phyloP scores from a whole-genome alignment of 2,329 filamentous ascomycete genomes.

The Colletotrichum limetticola region DNA sequence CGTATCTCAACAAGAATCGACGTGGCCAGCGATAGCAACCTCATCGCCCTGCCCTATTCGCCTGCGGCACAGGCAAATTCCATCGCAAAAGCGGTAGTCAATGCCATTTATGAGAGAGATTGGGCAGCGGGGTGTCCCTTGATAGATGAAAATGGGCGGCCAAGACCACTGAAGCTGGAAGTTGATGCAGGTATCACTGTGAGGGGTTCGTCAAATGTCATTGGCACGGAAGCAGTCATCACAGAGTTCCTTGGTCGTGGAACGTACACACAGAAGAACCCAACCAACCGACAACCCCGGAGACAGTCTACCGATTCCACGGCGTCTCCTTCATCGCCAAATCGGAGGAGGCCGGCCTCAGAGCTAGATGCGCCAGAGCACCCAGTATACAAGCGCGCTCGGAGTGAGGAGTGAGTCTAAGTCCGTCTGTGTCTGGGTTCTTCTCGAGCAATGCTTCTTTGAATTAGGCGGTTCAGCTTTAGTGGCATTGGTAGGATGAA shows the following conservation, averaged over 20 bases:
- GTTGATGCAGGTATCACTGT: conserved; percentile 59
- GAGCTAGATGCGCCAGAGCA: conserved; percentile 36
- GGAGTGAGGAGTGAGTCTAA: conserved; percentile 34
- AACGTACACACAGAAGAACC: background rate
- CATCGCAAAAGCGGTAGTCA: conserved; percentile 57
- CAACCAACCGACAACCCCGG: background rate
- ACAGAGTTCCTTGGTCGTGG: conserved; percentile 41
- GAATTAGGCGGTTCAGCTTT: background rate
- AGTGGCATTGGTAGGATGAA: background rate
- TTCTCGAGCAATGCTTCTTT: background rate
- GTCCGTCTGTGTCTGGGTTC: background rate
- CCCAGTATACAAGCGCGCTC: conserved; percentile 37
- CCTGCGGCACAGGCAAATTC: conserved; percentile 52
- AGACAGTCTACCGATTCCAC: background rate
- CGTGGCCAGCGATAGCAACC: conserved; percentile 60
- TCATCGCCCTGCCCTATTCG: conserved; percentile 54
- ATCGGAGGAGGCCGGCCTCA: conserved; percentile 34
- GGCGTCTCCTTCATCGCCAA: background rate
- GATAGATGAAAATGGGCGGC: conserved; percentile 56
- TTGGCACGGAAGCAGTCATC: conserved; percentile 49
- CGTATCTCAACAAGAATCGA: conserved; percentile 59
- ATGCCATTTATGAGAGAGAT: conserved; percentile 50
- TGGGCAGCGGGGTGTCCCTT: conserved; percentile 56
- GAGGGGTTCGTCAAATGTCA: conserved; percentile 55
- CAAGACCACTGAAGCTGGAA: conserved; percentile 53